Evolutionary conservation across 140 eudicot species (phyloP).

Genomic region (Senecio squalidus): DNA sequence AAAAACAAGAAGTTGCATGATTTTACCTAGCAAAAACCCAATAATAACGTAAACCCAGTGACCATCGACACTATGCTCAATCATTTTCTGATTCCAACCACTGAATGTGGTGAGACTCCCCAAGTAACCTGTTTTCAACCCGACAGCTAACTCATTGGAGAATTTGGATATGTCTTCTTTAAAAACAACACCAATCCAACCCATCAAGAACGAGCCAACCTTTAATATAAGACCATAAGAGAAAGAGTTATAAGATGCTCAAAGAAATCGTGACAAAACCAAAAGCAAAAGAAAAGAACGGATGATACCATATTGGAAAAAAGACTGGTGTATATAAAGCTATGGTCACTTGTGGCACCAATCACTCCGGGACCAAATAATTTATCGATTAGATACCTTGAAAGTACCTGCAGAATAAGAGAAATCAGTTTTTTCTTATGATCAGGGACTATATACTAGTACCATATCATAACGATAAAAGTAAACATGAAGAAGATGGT

Average conservation of each 20-base stretch:
- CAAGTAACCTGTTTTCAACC: constrained; percentile 76
- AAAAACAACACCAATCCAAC: constrained; percentile 81
- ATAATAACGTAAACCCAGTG: constrained; percentile 68
- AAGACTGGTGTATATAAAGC: constrained; percentile 74
- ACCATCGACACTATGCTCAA: constrained; percentile 69
- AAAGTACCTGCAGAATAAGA: constrained; percentile 44
- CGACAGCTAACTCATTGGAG: constrained; percentile 73
- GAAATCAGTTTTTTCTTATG: not conserved
- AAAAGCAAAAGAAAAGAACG: constrained; percentile 22
- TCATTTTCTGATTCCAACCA: constrained; percentile 97
- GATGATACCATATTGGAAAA: constrained; percentile 68
- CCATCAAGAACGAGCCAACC: constrained; percentile 97
- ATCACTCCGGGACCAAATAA: constrained; percentile 66
- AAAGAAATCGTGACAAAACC: not conserved
- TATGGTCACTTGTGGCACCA: constrained; percentile 70
- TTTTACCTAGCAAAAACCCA: constrained; percentile 59
- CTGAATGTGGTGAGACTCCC: constrained; percentile 98
- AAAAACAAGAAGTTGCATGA: not conserved
- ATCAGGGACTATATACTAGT: not conserved
- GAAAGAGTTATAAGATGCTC: not conserved
- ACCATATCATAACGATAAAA: not conserved
- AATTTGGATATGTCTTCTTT: constrained; percentile 54
- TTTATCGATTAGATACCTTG: constrained; percentile 66
- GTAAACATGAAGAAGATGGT: not conserved
- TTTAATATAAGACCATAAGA: constrained; percentile 10